Evolutionary conservation across 108 stramenopile genomes (phyloP).

Genomic region (Cylindrotheca closterium): DNA sequence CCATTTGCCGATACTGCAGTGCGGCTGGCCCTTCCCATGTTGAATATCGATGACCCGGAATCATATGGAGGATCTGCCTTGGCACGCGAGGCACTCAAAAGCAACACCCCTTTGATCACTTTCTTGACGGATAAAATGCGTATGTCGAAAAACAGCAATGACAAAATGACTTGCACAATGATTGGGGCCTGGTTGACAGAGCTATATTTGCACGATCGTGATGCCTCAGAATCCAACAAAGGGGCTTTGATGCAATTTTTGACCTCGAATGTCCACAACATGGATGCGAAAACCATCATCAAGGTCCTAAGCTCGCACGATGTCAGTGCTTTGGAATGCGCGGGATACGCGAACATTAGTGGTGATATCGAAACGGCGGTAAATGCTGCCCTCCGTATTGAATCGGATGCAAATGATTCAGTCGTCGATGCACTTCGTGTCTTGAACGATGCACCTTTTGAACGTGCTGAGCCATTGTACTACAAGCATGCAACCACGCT

Average conservation of each 20-base stretch:
- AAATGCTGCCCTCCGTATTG: slow-evolving; percentile 63
- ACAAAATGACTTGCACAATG: slow-evolving; percentile 77
- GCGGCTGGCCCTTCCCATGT: slow-evolving; percentile 70
- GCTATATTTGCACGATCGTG: slow-evolving; percentile 69
- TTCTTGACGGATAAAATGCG: slow-evolving; percentile 82
- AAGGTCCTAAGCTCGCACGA: slow-evolving; percentile 76
- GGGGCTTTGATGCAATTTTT: slow-evolving; percentile 67
- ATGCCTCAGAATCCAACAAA: slow-evolving; percentile 27
- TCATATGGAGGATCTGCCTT: slow-evolving; percentile 53
- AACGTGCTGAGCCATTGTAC: slow-evolving; percentile 79
- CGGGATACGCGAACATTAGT: slow-evolving; percentile 64
- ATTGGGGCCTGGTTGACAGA: slow-evolving; percentile 87
- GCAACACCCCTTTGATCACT: slow-evolving; percentile 74
- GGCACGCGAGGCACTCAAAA: slow-evolving; percentile 61
- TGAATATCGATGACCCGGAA: slow-evolving; percentile 61
- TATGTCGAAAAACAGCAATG: slow-evolving; percentile 61
- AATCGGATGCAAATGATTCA: slow-evolving; percentile 50
- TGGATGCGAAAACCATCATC: slow-evolving; percentile 81
- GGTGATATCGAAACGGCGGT: slow-evolving; percentile 77
- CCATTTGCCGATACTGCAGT: slow-evolving; percentile 82
- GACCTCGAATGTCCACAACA: slow-evolving; percentile 63
- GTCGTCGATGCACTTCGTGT: slow-evolving; percentile 69
- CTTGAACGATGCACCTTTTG: slow-evolving; percentile 73
- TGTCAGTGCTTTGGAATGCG: slow-evolving; percentile 75
- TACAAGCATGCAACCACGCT: slow-evolving; percentile 70